phyloP scores from a whole-genome alignment of 169 alveolate species.

The Amoebophrya sp. region DNA sequence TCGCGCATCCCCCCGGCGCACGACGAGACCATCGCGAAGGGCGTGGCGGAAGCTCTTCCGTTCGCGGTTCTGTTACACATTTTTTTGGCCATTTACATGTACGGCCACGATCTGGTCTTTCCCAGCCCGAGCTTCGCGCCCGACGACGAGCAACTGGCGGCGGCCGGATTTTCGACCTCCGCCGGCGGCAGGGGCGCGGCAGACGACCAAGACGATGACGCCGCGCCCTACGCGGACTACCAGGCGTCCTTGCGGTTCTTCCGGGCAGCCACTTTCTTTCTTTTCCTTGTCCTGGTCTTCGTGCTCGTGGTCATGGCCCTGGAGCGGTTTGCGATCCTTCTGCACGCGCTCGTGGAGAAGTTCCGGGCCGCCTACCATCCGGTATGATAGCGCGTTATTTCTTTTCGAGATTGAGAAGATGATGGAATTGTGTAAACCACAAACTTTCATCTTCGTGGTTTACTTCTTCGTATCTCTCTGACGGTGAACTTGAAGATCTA shows the following conservation, averaged over 20 bases:
- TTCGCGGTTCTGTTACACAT: background rate
- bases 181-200: background rate
- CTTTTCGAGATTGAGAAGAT: too few relatives aligned
- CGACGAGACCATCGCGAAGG: constrained; percentile 24
- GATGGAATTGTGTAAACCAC: too few relatives aligned
- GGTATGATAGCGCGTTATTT: too few relatives aligned
- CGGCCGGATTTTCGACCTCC: background rate
- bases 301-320: background rate
- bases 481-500: too few relatives aligned
- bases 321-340: background rate
- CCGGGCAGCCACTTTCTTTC: background rate
- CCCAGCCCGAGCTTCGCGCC: background rate
- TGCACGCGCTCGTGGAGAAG: background rate
- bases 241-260: background rate
- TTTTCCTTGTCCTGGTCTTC: background rate
- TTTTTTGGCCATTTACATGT: background rate
- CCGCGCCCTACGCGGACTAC: background rate
- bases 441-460: too few relatives aligned
- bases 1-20: background rate
- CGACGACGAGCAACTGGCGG: background rate
- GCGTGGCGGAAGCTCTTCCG: constrained; percentile 15
- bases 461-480: too few relatives aligned
- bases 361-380: background rate
- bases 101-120: constrained; percentile 10
- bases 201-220: background rate